phyloP scores from a whole-genome alignment of 2,329 filamentous ascomycete species.

The Neonectria punicea region DNA sequence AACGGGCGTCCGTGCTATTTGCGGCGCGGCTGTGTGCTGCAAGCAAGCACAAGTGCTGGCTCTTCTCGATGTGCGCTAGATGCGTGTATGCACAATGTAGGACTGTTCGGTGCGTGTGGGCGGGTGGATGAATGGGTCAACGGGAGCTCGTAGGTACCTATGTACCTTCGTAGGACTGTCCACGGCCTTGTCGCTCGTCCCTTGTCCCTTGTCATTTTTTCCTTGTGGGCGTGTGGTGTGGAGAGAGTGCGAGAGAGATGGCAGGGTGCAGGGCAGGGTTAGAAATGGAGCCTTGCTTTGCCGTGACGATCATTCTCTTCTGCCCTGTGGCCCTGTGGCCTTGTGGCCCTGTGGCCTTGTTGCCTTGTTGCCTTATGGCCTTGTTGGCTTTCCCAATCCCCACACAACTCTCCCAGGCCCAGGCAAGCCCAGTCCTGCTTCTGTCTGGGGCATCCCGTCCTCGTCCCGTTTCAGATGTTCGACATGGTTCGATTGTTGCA shows the following conservation, averaged over 20 bases:
- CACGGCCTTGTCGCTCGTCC: not conserved
- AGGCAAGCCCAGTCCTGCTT: not conserved
- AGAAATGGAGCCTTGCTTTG: constrained; percentile 38
- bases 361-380: not conserved
- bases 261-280: not conserved
- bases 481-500: constrained; percentile 45
- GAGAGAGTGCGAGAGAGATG: not conserved
- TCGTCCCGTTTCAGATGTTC: constrained; percentile 41
- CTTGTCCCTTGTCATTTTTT: too few species aligned
- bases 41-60: constrained; percentile 1
- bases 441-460: constrained; percentile 44
- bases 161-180: not conserved
- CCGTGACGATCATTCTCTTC: constrained; percentile 44
- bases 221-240: constrained; percentile 1
- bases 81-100: not conserved
- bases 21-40: constrained; percentile 42
- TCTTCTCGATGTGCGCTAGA: not conserved
- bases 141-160: not conserved
- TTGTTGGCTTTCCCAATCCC: constrained; percentile 9
- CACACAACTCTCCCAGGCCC: not conserved
- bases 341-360: constrained; percentile 2
- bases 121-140: constrained; percentile 6
- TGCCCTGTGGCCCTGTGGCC: constrained; percentile 6
- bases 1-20: constrained; percentile 37
- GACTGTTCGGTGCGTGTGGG: constrained; percentile 8